These are phyloP conservation scores for Erythrophleum fordii DNA, from an alignment of 306 rosid genomes.

Conservation along the genomic window DNA sequence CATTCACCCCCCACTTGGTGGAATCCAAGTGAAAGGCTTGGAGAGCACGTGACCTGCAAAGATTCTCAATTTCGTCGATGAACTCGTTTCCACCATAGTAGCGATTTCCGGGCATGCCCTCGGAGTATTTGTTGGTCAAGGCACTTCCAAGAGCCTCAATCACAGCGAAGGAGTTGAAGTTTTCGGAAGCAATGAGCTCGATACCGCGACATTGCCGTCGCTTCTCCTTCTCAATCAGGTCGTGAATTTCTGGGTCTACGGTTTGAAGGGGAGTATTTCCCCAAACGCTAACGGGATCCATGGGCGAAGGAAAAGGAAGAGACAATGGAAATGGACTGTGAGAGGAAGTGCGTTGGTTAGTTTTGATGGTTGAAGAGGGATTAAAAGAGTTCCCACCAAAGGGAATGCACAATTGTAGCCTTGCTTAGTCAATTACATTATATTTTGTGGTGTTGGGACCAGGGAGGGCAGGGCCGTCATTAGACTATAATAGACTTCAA, in stretches of 20 bases:
- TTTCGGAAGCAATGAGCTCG: conserved; percentile 95
- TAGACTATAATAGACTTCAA: too few species aligned
- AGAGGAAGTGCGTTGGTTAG: not conserved
- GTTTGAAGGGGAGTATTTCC: conserved; percentile 68
- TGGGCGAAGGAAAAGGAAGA: conserved; percentile 29
- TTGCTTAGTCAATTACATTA: not conserved
- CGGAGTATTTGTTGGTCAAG: conserved; percentile 94
- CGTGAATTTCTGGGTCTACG: conserved; percentile 90
- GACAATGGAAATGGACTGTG: not conserved
- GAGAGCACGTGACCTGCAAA: conserved; percentile 87
- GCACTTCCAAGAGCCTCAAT: conserved; percentile 91
- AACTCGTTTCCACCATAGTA: conserved; percentile 96
- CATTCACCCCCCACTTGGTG: conserved; percentile 88
- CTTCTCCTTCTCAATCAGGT: conserved; percentile 94
- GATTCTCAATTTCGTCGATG: conserved; percentile 91
- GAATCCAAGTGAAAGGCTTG: conserved; percentile 68
- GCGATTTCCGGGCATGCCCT: conserved; percentile 94
- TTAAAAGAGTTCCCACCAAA: not conserved
- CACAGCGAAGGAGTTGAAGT: conserved; percentile 96
- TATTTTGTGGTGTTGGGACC: not conserved
- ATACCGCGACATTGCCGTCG: conserved; percentile 92
- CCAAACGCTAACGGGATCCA: conserved; percentile 83
- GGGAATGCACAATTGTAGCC: not conserved
- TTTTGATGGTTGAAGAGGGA: not conserved
- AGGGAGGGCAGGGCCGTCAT: too few species aligned